Evolutionary conservation across 345 rosid species (phyloP).

Genomic region (Moricandia arvensis): DNA sequence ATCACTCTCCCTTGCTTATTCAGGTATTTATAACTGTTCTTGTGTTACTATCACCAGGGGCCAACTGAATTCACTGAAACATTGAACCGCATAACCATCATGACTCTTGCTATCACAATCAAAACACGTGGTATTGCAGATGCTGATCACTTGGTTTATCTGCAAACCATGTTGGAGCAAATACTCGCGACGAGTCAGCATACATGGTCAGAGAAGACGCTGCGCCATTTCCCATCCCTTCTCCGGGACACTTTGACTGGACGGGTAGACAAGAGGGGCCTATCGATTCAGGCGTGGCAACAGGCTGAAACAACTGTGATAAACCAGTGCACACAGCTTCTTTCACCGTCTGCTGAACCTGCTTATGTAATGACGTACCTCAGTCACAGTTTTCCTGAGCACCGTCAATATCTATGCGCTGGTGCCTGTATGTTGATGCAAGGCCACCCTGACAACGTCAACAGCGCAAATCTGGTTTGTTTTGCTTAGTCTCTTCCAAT

Average conservation of each 20-base stretch:
- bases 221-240: constrained; percentile 77
- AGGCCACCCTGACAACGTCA: constrained; percentile 86
- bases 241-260: constrained; percentile 68
- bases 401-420: constrained; percentile 87
- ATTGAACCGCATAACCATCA: constrained; percentile 76
- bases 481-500: constrained; percentile 2
- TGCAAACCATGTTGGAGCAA: constrained; percentile 90
- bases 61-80: constrained; percentile 99
- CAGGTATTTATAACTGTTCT: constrained; percentile 12
- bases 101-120: constrained; percentile 88
- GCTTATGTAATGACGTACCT: constrained; percentile 72
- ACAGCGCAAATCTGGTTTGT: constrained; percentile 77
- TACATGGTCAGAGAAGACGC: constrained; percentile 92
- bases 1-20: constrained; percentile 18
- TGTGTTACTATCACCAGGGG: constrained; percentile 56
- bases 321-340: constrained; percentile 89
- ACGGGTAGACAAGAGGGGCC: constrained; percentile 68
- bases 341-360: constrained; percentile 82
- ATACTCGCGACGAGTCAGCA: constrained; percentile 88
- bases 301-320: constrained; percentile 89
- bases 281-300: constrained; percentile 81
- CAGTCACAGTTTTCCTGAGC: constrained; percentile 75
- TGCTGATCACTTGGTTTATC: constrained; percentile 87
- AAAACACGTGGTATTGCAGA: constrained; percentile 98
- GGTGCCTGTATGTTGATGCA: constrained; percentile 98